Evolutionary conservation across 108 stramenopile genomes (phyloP), one percentile per base, ranked within the genome.

Genomic region (Fragilaria crotonensis): DNA sequence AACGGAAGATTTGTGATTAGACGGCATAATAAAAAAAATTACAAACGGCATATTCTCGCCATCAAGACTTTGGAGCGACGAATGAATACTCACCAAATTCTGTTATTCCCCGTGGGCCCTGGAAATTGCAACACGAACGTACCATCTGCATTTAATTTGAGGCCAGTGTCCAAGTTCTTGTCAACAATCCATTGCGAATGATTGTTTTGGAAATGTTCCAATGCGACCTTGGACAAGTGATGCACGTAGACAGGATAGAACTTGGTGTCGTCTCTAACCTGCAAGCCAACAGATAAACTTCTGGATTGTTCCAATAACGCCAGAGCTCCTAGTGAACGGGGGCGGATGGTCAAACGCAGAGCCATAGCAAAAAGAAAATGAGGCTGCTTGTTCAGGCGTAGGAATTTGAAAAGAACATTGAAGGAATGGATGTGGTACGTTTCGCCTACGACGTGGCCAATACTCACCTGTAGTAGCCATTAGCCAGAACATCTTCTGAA

Each of bases 51-150:
- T 20, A 29, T 59, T 22, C 5, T 20, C 20, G 14, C 9, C 25
- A 4, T 41, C 7, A n/a, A 50, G 21, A 50, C 5, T 20, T 5
- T 19, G 49, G 5, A 50, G 5, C 49, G 14, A 4, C 54, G 45
- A 53, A 36, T 31, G 1, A 25, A 29, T 9, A 33, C 51, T 2
- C 44, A 59, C 53, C 66, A 70, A 30, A 70, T 63, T 49, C 57
- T 33, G 21, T 56, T 62, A 17, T 60, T 26, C 27, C 60, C 54
- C 14, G 54, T 33, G 2, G 21, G 5, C 0, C 33, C 3, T 25
- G 79, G 77, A 70, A 80, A 84, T 11, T 58, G 56, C 59, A 84
- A 58, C 1, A 65, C 50, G 63, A 84, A 84, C 1, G 78, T 84
- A 3, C 83, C 83, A 69, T 84, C 77, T 23, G 57, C 50, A 20